phyloP scores from a whole-genome alignment of 306 rosid genomes.

The Trifolium fragiferum region DNA sequence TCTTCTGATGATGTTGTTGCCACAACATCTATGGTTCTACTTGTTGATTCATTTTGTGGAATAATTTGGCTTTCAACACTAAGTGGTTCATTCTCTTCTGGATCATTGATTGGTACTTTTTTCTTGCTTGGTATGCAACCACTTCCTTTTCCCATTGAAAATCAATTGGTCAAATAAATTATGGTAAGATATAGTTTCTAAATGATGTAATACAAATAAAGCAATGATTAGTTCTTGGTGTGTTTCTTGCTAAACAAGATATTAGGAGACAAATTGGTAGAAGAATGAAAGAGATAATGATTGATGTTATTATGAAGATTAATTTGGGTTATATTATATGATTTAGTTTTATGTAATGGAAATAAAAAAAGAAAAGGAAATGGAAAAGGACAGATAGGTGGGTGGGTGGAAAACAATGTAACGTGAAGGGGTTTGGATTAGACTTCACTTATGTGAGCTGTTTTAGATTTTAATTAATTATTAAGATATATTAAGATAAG shows the following conservation, averaged over 20 bases:
- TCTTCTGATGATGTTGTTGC: slow-evolving; percentile 3
- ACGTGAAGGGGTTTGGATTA: slow-evolving; percentile 39
- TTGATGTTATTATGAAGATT: neutral
- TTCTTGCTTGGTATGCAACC: slow-evolving; percentile 82
- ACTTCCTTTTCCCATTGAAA: slow-evolving; percentile 72
- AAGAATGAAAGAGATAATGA: slow-evolving; percentile 1
- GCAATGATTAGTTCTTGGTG: neutral
- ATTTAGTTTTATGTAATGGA: neutral
- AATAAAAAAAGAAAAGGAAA: neutral
- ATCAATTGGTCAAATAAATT: slow-evolving; percentile 11
- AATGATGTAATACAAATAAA: neutral
- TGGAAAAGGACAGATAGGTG: slow-evolving; percentile 13
- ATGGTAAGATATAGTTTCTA: neutral
- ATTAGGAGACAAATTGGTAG: neutral
- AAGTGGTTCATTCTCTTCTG: slow-evolving; percentile 42
- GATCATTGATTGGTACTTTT: slow-evolving; percentile 40
- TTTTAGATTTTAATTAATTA: neutral
- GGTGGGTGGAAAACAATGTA: slow-evolving; percentile 30
- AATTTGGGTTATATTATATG: slow-evolving; percentile 22
- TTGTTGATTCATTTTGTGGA: slow-evolving; percentile 28
- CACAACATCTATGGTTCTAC: slow-evolving; percentile 33
- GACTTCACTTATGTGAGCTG: slow-evolving; percentile 48
- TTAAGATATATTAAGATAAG: slow-evolving; percentile 1
- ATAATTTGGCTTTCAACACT: slow-evolving; percentile 41
- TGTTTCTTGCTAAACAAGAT: slow-evolving; percentile 39